Percentiles rank a stretch among this genome's conserved stretches.
Evolutionary conservation across 177 flowering plant species (phyloP).

Genomic region (Vitis hybrid): DNA sequence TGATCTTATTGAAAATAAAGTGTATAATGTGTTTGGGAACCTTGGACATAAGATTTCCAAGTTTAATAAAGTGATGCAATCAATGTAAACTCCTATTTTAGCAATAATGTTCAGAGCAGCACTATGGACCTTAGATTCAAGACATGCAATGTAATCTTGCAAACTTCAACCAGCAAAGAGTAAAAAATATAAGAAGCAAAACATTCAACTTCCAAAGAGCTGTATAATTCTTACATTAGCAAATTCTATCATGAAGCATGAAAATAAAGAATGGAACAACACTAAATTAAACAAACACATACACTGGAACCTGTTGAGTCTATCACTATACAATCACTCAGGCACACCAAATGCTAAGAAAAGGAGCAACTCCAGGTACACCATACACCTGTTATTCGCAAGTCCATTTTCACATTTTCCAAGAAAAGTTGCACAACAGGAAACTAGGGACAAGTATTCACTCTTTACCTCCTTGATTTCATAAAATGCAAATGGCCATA

Average conservation of each 20-base stretch:
- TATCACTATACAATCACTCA: conserved; percentile 22
- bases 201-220: conserved; percentile 5
- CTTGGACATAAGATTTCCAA: too few relatives aligned
- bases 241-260: conserved; percentile 1
- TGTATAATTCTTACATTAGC: conserved; percentile 1
- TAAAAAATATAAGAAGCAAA: neutral
- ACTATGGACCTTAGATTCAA: too few relatives aligned
- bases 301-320: conserved; percentile 3
- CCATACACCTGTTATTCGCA: conserved; percentile 17
- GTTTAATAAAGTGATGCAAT: too few relatives aligned
- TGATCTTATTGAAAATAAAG: too few relatives aligned
- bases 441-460: conserved; percentile 16
- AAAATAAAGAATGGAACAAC: conserved; percentile 4
- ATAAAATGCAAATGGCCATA: neutral
- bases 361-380: conserved; percentile 12
- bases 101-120: too few relatives aligned
- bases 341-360: conserved; percentile 8
- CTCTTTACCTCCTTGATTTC: conserved; percentile 6
- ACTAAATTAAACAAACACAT: conserved; percentile 9
- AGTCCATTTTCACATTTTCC: conserved; percentile 16
- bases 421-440: conserved; percentile 11
- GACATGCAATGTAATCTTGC: too few relatives aligned
- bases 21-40: too few relatives aligned
- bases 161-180: too few relatives aligned
- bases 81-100: too few relatives aligned